Evolutionary conservation across 2,329 filamentous ascomycete species (phyloP).

Genomic region (Remersonia thermophila): DNA sequence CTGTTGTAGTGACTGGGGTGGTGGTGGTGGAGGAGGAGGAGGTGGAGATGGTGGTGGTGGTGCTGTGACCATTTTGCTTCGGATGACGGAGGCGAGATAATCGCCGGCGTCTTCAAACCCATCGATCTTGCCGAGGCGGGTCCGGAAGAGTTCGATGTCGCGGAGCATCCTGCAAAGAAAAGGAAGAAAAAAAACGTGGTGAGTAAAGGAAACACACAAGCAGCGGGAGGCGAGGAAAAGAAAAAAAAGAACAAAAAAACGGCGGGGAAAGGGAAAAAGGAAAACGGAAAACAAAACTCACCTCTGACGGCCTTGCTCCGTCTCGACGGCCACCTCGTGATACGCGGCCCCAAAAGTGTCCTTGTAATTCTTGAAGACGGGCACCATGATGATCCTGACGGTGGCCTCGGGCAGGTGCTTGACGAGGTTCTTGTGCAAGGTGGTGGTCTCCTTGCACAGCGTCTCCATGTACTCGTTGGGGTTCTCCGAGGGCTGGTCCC

Average conservation of each 20-base stretch:
- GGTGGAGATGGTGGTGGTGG: slow-evolving; percentile 5
- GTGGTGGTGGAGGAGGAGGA: neutral
- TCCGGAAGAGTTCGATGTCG: slow-evolving; percentile 62
- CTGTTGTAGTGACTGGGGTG: neutral
- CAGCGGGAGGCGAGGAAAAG: neutral
- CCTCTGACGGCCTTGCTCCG: slow-evolving; percentile 57
- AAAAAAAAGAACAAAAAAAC: neutral
- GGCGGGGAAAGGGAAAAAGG: neutral
- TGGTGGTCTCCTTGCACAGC: slow-evolving; percentile 73
- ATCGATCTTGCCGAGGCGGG: slow-evolving; percentile 62
- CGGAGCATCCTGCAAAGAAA: slow-evolving; percentile 50
- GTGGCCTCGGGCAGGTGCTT: slow-evolving; percentile 69
- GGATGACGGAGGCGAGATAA: slow-evolving; percentile 52
- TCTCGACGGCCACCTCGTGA: slow-evolving; percentile 50
- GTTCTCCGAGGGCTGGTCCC: slow-evolving; percentile 41
- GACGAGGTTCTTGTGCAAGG: slow-evolving; percentile 68
- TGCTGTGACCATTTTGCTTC: slow-evolving; percentile 39
- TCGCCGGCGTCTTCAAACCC: slow-evolving; percentile 65
- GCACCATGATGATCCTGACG: slow-evolving; percentile 71
- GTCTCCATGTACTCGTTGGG: slow-evolving; percentile 71
- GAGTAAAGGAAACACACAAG: slow-evolving; percentile 36
- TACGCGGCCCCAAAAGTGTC: slow-evolving; percentile 67
- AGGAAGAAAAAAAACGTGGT: too few relatives aligned
- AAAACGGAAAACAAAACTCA: slow-evolving; percentile 28
- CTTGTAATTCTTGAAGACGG: slow-evolving; percentile 72